Evolutionary conservation across 73 alveolate genomes (phyloP).

Genomic region (Stentor coeruleus): DNA sequence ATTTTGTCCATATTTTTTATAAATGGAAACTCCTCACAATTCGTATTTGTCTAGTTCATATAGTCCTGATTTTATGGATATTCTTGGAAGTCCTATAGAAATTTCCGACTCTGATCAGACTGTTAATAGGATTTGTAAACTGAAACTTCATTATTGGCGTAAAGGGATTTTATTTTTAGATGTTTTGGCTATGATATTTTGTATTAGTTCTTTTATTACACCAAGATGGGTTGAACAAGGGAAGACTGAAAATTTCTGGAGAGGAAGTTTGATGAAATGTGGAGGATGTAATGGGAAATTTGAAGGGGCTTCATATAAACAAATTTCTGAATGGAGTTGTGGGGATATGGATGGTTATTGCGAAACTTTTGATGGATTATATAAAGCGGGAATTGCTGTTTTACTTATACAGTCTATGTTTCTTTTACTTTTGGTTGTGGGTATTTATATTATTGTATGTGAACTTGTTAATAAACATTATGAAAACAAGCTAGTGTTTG

Average conservation of each 20-base stretch:
- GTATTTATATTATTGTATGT: neutral
- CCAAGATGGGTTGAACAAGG: slow-evolving; percentile 23
- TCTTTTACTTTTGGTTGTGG: neutral
- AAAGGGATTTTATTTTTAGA: too few relatives aligned
- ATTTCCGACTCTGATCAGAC: too few relatives aligned
- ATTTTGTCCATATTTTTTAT: neutral
- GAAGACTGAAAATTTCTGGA: neutral
- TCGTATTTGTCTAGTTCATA: too few relatives aligned
- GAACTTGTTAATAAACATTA: neutral
- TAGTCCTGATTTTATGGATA: too few relatives aligned
- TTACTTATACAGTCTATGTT: neutral
- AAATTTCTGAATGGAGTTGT: neutral
- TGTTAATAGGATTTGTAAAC: too few relatives aligned
- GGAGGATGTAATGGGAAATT: slow-evolving; percentile 5
- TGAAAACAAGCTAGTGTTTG: neutral
- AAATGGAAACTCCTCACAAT: too few relatives aligned
- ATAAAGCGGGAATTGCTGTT: neutral
- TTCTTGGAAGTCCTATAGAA: too few relatives aligned
- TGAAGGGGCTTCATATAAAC: neutral
- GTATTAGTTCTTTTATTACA: neutral
- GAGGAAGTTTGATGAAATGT: slow-evolving; percentile 6
- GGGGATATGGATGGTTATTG: neutral
- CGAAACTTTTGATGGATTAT: neutral
- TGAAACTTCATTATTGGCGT: too few relatives aligned
- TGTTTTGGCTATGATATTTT: neutral